Base-by-base conservation (phyloP, 805 yeast genomes). In the Metschnikowia borealis region DNA sequence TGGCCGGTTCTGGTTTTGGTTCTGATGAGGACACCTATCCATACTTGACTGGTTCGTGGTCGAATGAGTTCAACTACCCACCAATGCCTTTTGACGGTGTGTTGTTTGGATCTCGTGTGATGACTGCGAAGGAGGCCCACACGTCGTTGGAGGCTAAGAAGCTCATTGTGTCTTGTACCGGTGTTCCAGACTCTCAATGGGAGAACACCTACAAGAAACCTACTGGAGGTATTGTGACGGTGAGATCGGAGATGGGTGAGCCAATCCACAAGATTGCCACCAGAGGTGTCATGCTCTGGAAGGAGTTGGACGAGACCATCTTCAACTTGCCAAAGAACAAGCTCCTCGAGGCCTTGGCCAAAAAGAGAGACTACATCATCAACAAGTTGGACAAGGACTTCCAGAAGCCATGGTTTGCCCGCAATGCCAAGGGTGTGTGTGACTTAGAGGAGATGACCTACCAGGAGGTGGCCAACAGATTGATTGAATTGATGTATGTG, bases 41-140 rank as follows among this genome's bases (percentile, higher is more conserved):
- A 57, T 94, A 94, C 80, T 81, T 94, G 68, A 89, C 97, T 57
- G 99, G 99, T 81, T 77, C 86, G 56, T 94, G 99, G 99, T 84
- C 98, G n/a, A 73, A 77, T 48, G 65, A 79, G 60, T 91, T 80
- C 76, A 83, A 87, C 69, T 90, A 87, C 72, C 98, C 99, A 62
- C 91, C 95, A 62, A 94, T 94, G 99, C 99, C 99, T 53, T 94
- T 89, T 62, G 99, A 94, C 70, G 99, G 98, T 79, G 83, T 91
- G 65, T 74, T 94, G 67, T 86, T 89, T 61, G 99, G 99, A 63
- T 89, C 97, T 41, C 84, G 98, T 73, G 96, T 89, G 48, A 94
- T 94, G 98, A 85, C 89, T 60, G 96, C 99, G 52, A 87, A 87
- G 78, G 99, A 94, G 77, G 92, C 96, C 46, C 83, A 82, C 69